Evolutionary conservation across 441 rosid species (phyloP), one percentile per base, ranked within the genome.

Genomic region (Syzygium malaccense): DNA sequence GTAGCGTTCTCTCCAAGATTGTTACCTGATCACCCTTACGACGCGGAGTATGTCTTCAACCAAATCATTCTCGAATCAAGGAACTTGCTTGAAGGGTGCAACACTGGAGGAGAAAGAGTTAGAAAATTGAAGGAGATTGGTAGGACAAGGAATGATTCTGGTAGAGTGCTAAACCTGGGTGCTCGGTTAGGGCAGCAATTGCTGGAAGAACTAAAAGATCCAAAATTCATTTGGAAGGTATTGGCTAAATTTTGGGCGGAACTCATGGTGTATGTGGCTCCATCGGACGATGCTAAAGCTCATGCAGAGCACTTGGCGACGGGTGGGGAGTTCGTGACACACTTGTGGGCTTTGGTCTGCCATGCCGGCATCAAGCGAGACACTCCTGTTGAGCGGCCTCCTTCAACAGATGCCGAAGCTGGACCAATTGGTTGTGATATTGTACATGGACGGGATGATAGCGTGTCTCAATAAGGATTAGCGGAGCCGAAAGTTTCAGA

Each of bases 61-160:
- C 1, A 0, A 25, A 25, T 57, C 62, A 25, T 57, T 0, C 11
- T 0, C 0, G 62, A 57, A 57, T 26, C 13, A 10, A 57, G 62
- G 25, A 0, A 0, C 13, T 10, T 10, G 62, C 62, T 57, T 12
- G 2, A 57, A 25, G 62, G 6, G 13, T 25, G 62, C 62, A 57
- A 57, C 13, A 25, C 62, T 23, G 11, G 11, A 57, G 3, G 1
- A 57, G 62, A 57, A 25, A 57, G n/a, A 0, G 25, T 25, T 11
- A 4, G 6, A 25, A 57, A 10, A 57, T 57, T 57, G 62, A 57
- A 10, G n/a, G 12, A 57, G 6, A 57, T 57, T 4, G 62, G 62
- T 25, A 25, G 11, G n/a, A 57, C 0, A 57, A 25, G 12, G n/a
- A 25, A 57, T 10, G 6, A 57, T 25, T 4, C 28, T 2, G 14